A percentile compares a stretch with the other conserved stretches of the same genome.
phyloP scores from a whole-genome alignment of 2,329 filamentous ascomycete species.

The Clarireedia paspali region DNA sequence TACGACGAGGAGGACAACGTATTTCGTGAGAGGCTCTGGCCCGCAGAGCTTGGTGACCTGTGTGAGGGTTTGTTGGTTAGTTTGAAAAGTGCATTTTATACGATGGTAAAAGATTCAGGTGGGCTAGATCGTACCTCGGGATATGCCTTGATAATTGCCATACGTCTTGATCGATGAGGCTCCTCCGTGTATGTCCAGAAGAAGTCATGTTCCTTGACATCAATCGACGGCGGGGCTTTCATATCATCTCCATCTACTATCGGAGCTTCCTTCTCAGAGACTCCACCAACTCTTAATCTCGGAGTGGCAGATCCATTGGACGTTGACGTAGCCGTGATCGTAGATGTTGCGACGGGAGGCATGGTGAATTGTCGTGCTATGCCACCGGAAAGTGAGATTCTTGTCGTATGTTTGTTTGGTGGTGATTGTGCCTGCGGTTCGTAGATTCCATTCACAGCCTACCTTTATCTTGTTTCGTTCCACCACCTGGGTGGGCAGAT shows the following conservation, averaged over 20 bases:
- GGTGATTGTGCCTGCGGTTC: neutral
- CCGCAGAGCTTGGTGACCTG: constrained; percentile 96
- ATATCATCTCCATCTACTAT: neutral
- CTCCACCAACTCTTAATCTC: neutral
- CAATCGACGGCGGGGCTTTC: constrained; percentile 11
- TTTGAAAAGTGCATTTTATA: neutral
- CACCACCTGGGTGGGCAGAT: neutral
- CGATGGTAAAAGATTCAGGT: neutral
- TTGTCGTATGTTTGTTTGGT: neutral
- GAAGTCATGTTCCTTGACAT: constrained; percentile 45
- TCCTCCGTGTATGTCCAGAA: constrained; percentile 99
- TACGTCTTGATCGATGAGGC: constrained; percentile 81
- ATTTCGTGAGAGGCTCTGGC: constrained; percentile 92
- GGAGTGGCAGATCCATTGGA: constrained; percentile 2
- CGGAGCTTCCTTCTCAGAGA: neutral
- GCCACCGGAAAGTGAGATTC: neutral
- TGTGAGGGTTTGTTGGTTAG: neutral
- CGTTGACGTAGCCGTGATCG: neutral
- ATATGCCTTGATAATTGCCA: constrained; percentile 96
- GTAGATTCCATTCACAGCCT: neutral
- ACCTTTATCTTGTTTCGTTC: neutral
- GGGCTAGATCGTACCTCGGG: constrained; percentile 61
- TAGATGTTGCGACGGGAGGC: constrained; percentile 6
- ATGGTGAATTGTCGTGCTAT: neutral
- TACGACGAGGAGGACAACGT: constrained; percentile 78